Conservation (phyloP, 257 asterid species). For the Solanum phureja region DNA sequence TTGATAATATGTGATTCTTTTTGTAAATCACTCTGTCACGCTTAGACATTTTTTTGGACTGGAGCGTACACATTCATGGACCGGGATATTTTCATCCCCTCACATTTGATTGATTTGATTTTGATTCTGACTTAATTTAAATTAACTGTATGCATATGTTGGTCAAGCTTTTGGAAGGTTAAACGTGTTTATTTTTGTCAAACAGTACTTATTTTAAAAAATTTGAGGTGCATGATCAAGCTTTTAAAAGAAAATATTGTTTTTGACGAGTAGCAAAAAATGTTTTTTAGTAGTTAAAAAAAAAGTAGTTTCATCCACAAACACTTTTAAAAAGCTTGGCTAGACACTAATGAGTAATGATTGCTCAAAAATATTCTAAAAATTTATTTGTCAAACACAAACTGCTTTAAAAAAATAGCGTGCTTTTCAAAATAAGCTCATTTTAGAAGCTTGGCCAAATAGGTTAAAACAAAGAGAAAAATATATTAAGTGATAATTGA, state of each 20-base stretch:
- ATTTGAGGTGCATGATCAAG: neutral
- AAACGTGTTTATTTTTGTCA: too few species aligned
- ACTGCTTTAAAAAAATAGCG: accelerated
- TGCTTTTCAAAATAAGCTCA: neutral
- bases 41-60: neutral
- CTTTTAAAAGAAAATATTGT: too few species aligned
- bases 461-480: too few species aligned
- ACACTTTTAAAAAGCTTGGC: neutral
- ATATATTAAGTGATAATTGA: too few species aligned
- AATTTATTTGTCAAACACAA: too few species aligned
- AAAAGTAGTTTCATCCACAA: neutral
- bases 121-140: too few species aligned
- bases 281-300: too few species aligned
- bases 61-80: neutral
- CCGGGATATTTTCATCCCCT: neutral
- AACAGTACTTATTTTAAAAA: neutral
- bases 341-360: neutral
- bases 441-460: too few species aligned
- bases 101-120: neutral
- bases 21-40: neutral
- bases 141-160: neutral
- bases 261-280: neutral
- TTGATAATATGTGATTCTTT: neutral
- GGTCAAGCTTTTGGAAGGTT: neutral
- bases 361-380: too few species aligned